Base-by-base conservation (phyloP, 768 basidiomycete species). In the Termitomyces heimii region DNA sequence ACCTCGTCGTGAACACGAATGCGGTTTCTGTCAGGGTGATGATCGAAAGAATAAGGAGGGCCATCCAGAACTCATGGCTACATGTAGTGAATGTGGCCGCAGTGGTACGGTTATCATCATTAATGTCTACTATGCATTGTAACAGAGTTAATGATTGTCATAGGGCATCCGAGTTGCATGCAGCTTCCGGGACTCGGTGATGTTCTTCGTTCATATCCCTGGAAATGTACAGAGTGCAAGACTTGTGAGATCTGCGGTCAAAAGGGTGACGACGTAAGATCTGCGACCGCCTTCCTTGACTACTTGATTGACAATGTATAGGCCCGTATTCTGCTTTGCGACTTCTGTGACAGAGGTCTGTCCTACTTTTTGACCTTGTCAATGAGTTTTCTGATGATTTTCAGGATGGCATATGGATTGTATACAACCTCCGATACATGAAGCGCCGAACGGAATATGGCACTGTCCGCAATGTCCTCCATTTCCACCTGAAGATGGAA, bases 151-250 rank as follows among this genome's bases (percentile, higher is more conserved):
- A 37, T 60, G 29, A 37, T 56, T 24, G 39, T 24, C 31, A 44
- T 54, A 92, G 93, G 88, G 29, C 95, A 98, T 70, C 88, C 88
- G n/a, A 86, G 83, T 46, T 98, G 95, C 68, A 79, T 96, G 76
- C 72, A 86, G 61, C 78, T 86, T 47, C 65, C 74, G 44, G 75
- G 78, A 51, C 77, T 89, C 50, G 79, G 78, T 18, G 78, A 84
- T 40, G 75, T 79, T n/a, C 75, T 94, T 51, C 77, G 79, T 56
- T 77, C 78, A 28, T 95, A 95, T 68, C 75, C 79, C 16, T 98
- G 95, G 95, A 82, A 82, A 59, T 98, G 95, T 67, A 80, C 85
- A 35, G 92, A 94, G 62, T 97, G 95, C 76, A 97, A 96, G 76
- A 85, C 77, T 56, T 98, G 95, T 69, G 92, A 94, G 73, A 75